These are phyloP conservation scores for Aspergillus sojae DNA, from an alignment of 2,329 filamentous ascomycete genomes.

Conservation along the genomic window DNA sequence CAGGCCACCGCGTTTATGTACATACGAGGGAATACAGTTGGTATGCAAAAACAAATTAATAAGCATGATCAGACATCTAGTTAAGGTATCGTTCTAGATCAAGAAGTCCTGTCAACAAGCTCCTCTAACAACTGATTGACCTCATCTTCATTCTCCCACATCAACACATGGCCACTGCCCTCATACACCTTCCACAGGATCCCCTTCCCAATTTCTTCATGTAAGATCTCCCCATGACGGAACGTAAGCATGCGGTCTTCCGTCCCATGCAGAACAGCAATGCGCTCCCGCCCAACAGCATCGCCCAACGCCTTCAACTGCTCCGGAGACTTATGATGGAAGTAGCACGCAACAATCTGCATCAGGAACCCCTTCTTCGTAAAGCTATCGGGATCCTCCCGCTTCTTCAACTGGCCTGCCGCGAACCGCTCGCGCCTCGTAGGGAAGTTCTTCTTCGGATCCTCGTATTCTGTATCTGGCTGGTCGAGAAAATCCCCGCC, in stretches of 20 bases:
- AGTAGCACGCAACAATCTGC: conserved; percentile 76
- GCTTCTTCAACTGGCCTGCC: conserved; percentile 76
- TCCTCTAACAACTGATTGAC: conserved; percentile 67
- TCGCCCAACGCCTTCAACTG: conserved; percentile 70
- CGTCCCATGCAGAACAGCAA: conserved; percentile 76
- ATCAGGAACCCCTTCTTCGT: conserved; percentile 69
- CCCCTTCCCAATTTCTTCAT: conserved; percentile 65
- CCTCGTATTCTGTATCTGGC: conserved; percentile 61
- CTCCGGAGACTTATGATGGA: conserved; percentile 72
- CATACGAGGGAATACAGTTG: background rate
- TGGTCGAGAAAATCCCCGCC: conserved; percentile 61
- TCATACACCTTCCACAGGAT: conserved; percentile 61
- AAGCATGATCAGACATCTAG: background rate
- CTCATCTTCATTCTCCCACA: conserved; percentile 71
- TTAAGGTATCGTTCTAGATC: background rate
- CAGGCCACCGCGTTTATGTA: background rate
- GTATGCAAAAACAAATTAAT: background rate
- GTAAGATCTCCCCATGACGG: conserved; percentile 69
- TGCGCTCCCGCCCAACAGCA: conserved; percentile 70
- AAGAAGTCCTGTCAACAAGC: conserved; percentile 49
- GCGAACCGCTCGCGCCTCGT: conserved; percentile 82
- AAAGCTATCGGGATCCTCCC: conserved; percentile 63
- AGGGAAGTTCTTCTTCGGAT: conserved; percentile 55
- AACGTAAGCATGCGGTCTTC: conserved; percentile 77
- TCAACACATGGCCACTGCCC: conserved; percentile 73